Evolutionary conservation across 495 filamentous ascomycete genomes (phyloP), one percentile per base, ranked within the genome.

Genomic region (Hypoxylon perforatum): DNA sequence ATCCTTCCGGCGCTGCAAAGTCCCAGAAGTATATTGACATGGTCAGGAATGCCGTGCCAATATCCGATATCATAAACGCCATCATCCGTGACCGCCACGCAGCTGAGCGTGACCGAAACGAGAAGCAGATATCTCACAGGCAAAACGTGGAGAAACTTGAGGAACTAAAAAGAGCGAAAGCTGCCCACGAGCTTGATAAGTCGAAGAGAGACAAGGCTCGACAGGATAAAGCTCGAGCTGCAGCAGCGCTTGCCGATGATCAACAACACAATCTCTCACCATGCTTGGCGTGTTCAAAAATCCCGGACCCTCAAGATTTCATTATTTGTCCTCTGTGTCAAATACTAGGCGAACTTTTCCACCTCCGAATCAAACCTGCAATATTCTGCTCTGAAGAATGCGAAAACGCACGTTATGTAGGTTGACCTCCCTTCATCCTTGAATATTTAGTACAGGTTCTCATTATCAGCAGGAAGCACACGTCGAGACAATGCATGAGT

Each of bases 361-460:
- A 67, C 10, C 49, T 78, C 22, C 57, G 61, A 39, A 57, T 71
- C 6, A 46, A 60, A 11, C 54, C 69, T 46, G 71, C 70, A 0
- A 69, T 81, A 30, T 86, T 79, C 60, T 86, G 83, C 71, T 81
- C 77, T 5, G 63, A 72, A 14, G 70, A 74, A 18, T 82, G 82
- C 67, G 70, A 76, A 19, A 57, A 76, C 21, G 67, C 77, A 30
- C 76, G 77, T 55, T 76, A 79, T 57, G 80, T 84, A 73, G 73
- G 78, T 76, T 22, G 15, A 56, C 42, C 45, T n/a, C 19, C 18
- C 14, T 36, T 21, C 23, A 49, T n/a, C 48, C 14, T 19, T 2
- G 3, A 23, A 12, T 54, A 15, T 38, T 6, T 42, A 12, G 42
- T 51, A 12, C 35, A 10, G 14, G 39, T 41, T 61, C 60, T 71